phyloP scores from a whole-genome alignment of 2,329 filamentous ascomycete species.

The Xylogone sp. region DNA sequence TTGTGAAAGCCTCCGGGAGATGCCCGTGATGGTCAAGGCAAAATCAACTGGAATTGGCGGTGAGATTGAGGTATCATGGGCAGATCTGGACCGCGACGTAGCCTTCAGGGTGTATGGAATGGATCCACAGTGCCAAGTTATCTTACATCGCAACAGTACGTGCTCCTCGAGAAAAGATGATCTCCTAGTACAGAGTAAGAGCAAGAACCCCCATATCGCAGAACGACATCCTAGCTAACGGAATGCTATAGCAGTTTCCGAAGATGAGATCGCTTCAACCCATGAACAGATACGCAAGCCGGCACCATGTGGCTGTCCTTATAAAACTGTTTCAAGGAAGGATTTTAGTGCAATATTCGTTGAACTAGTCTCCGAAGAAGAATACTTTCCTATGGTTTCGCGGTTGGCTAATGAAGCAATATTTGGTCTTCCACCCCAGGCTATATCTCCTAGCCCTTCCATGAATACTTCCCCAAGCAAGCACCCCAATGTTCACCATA shows the following conservation, averaged over 20 bases:
- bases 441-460: background rate
- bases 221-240: no score
- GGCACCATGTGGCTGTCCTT: slow-evolving; percentile 9
- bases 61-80: slow-evolving; percentile 3
- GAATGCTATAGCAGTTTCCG: no score
- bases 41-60: background rate
- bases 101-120: slow-evolving; percentile 2
- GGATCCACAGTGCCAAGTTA: slow-evolving; percentile 7
- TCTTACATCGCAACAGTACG: slow-evolving; percentile 12
- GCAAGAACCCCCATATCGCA: no score
- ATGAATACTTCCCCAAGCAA: background rate
- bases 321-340: slow-evolving; percentile 1
- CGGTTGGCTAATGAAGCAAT: slow-evolving; percentile 5
- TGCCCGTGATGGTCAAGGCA: slow-evolving; percentile 6
- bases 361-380: slow-evolving; percentile 4
- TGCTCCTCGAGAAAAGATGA: slow-evolving; percentile 5
- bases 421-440: slow-evolving; percentile 6
- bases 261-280: no score
- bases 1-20: slow-evolving; percentile 10
- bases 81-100: slow-evolving; percentile 1
- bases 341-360: slow-evolving; percentile 2
- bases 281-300: no score
- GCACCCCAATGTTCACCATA: no score
- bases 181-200: slow-evolving; percentile 3
- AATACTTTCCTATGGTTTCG: slow-evolving; percentile 13